Percentiles rank a stretch among this genome's conserved stretches.
Evolutionary conservation across 1,284 basidiomycete genomes (phyloP).

Genomic region (Tetrapyrgos nigripes): DNA sequence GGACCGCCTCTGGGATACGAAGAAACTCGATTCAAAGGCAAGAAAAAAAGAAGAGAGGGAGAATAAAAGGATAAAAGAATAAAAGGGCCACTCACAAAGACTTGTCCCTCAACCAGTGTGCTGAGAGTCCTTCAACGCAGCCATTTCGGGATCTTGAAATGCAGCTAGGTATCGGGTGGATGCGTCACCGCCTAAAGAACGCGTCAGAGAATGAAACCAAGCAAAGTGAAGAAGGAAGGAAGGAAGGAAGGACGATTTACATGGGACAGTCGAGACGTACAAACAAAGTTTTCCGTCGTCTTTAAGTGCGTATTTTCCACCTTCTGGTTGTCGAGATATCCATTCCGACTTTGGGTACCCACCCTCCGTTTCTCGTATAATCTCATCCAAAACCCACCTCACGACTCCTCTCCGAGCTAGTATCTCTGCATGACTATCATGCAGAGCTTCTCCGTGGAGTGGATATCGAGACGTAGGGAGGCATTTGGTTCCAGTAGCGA

Average conservation of each 20-base stretch:
- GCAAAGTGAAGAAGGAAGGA: slow-evolving; percentile 12
- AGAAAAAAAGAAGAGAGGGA: too few relatives aligned
- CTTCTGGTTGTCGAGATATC: slow-evolving; percentile 21
- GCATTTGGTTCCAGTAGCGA: slow-evolving; percentile 90
- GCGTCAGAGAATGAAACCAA: background rate
- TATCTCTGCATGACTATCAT: slow-evolving; percentile 93
- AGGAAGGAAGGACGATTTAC: slow-evolving; percentile 50
- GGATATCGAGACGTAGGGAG: slow-evolving; percentile 74
- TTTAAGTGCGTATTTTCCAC: slow-evolving; percentile 56
- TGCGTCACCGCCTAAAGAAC: slow-evolving; percentile 92
- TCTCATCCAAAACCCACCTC: slow-evolving; percentile 83
- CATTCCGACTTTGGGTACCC: slow-evolving; percentile 50
- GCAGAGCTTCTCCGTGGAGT: slow-evolving; percentile 78
- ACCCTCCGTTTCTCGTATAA: slow-evolving; percentile 38
- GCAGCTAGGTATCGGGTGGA: slow-evolving; percentile 82
- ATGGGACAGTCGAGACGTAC: slow-evolving; percentile 92
- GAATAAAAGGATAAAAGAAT: too few relatives aligned
- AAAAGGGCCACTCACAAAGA: too few relatives aligned
- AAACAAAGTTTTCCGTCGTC: slow-evolving; percentile 63
- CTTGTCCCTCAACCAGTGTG: too few relatives aligned
- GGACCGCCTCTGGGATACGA: background rate
- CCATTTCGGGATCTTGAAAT: slow-evolving; percentile 72
- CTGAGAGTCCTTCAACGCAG: slow-evolving; percentile 66
- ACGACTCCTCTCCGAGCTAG: slow-evolving; percentile 82
- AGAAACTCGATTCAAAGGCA: too few relatives aligned